These are phyloP conservation scores for Trifolium fragiferum DNA, from an alignment of 306 rosid species.

Conservation along the genomic window DNA sequence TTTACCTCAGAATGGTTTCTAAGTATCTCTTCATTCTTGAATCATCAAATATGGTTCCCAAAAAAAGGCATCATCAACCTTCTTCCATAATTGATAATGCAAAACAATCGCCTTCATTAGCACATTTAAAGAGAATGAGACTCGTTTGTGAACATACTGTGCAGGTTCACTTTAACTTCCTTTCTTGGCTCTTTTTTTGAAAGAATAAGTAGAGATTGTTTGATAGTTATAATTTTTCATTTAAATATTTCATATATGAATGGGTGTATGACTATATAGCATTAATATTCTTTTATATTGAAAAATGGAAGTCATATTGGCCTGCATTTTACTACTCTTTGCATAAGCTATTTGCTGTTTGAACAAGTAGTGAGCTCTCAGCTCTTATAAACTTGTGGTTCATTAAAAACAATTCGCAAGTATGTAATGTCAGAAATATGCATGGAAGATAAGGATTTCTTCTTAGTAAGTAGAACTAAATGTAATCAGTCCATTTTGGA, in stretches of 20 bases:
- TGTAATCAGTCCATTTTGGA: conserved; percentile 1
- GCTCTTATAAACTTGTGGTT: not conserved
- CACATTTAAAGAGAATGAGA: conserved; percentile 65
- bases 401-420: not conserved
- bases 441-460: conserved; percentile 26
- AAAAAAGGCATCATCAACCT: conserved; percentile 70
- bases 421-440: conserved; percentile 13
- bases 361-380: not conserved
- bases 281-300: not conserved
- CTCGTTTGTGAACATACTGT: conserved; percentile 44
- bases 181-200: not conserved
- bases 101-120: conserved; percentile 55
- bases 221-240: not conserved
- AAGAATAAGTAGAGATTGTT: conserved; percentile 1
- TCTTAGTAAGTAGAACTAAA: conserved; percentile 6
- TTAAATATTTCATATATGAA: no score
- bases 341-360: conserved; percentile 16
- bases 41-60: conserved; percentile 47
- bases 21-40: conserved; percentile 43
- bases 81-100: conserved; percentile 53
- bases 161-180: conserved; percentile 36
- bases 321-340: conserved; percentile 15
- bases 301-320: conserved; percentile 3
- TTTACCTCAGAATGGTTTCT: conserved; percentile 24
- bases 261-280: conserved; percentile 15